phyloP scores from a whole-genome alignment of 495 filamentous ascomycete genomes.

The Sporormia fimetaria region DNA sequence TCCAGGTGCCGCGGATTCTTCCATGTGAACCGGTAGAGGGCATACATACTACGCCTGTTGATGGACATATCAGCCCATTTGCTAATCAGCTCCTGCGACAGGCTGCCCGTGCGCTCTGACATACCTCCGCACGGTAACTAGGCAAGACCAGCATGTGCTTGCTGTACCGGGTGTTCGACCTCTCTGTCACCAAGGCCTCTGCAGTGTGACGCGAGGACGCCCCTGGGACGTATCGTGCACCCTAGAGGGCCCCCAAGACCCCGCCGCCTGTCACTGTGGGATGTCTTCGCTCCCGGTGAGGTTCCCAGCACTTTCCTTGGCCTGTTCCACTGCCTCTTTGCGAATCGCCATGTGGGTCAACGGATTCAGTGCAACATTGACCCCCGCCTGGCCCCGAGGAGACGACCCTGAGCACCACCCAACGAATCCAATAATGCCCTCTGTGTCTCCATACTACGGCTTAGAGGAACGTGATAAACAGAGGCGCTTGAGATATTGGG shows the following conservation, averaged over 20 bases:
- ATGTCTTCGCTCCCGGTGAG: slow-evolving; percentile 13
- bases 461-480: slow-evolving; percentile 22
- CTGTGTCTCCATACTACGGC: slow-evolving; percentile 23
- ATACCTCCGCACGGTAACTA: too few relatives aligned
- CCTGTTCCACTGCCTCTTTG: slow-evolving; percentile 6
- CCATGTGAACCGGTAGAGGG: too few relatives aligned
- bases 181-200: slow-evolving; percentile 4
- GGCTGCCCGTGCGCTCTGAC: too few relatives aligned
- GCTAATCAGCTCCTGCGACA: neutral
- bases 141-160: slow-evolving; percentile 12
- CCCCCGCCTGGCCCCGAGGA: slow-evolving; percentile 5
- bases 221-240: slow-evolving; percentile 13
- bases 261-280: slow-evolving; percentile 21
- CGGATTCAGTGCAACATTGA: slow-evolving; percentile 15
- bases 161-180: slow-evolving; percentile 11
- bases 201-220: slow-evolving; percentile 19
- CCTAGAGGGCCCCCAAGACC: slow-evolving; percentile 5
- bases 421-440: slow-evolving; percentile 9
- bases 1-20: neutral
- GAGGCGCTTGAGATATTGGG: slow-evolving; percentile 22
- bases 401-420: neutral
- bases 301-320: slow-evolving; percentile 4
- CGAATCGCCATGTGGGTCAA: slow-evolving; percentile 22
- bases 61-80: slow-evolving; percentile 3
- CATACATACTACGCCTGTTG: slow-evolving; percentile 2